These are phyloP conservation scores for Hebeloma cylindrosporum DNA, from an alignment of 768 basidiomycete genomes.

Conservation along the genomic window DNA sequence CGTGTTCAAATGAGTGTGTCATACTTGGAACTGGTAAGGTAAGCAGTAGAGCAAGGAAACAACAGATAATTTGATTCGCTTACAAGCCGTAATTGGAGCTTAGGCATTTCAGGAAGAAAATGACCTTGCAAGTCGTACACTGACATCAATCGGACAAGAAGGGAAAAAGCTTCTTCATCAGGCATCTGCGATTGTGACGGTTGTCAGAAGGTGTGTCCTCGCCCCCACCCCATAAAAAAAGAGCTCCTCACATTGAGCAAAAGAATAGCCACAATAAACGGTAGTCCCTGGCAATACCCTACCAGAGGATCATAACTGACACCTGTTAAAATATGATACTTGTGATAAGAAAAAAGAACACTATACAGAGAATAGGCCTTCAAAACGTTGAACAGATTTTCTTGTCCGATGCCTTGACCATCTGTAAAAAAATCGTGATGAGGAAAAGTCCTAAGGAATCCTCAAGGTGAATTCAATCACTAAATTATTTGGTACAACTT, in stretches of 20 bases:
- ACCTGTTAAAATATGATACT: too few species aligned
- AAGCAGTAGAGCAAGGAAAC: background rate
- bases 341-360: conserved; percentile 2
- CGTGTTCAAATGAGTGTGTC: background rate
- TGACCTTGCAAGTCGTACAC: conserved; percentile 95
- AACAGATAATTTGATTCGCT: conserved; percentile 23
- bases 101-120: conserved; percentile 99
- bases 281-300: conserved; percentile 96
- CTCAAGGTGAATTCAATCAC: conserved; percentile 6
- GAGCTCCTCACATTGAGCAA: conserved; percentile 73
- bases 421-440: conserved; percentile 96
- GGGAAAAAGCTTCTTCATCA: conserved; percentile 97
- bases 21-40: conserved; percentile 24
- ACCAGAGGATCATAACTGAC: conserved; percentile 85
- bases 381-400: conserved; percentile 95
- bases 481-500: conserved; percentile 18
- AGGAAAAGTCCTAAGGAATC: conserved; percentile 77
- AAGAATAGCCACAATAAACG: conserved; percentile 93
- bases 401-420: conserved; percentile 93
- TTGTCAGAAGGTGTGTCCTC: too few species aligned
- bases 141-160: conserved; percentile 93
- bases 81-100: conserved; percentile 87
- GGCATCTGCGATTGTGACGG: conserved; percentile 94
- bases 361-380: conserved; percentile 94
- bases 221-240: too few species aligned